Conservation (phyloP, 2,329 filamentous ascomycete genomes). For the Hypoxylon sp. region DNA sequence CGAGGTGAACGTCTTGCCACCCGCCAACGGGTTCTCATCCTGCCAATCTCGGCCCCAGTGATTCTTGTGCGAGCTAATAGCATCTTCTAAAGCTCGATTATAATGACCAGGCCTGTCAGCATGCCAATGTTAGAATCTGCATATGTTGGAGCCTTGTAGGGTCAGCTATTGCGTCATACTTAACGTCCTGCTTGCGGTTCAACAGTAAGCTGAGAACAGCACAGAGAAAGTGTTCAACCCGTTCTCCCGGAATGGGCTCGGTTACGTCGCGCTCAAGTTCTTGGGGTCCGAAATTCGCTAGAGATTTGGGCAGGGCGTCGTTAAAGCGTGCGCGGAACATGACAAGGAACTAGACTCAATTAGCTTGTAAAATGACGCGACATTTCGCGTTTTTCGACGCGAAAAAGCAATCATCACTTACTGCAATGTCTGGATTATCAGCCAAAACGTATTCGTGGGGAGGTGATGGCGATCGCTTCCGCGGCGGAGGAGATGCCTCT, state of each 20-base stretch:
- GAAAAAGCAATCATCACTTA: conserved; percentile 70
- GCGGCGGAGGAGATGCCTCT: conserved; percentile 75
- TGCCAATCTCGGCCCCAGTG: conserved; percentile 93
- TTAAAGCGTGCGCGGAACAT: conserved; percentile 97
- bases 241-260: conserved; percentile 83
- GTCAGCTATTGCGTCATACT: conserved; percentile 73
- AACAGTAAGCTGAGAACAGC: conserved; percentile 88
- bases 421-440: conserved; percentile 92
- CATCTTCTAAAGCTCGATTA: conserved; percentile 92
- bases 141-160: conserved; percentile 13
- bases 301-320: conserved; percentile 88
- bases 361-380: conserved; percentile 63
- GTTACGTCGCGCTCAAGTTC: conserved; percentile 91
- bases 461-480: conserved; percentile 88
- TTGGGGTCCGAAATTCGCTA: conserved; percentile 92
- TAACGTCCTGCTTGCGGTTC: conserved; percentile 98
- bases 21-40: conserved; percentile 84
- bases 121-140: conserved; percentile 44
- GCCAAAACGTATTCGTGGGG: conserved; percentile 91
- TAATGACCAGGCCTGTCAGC: conserved; percentile 86
- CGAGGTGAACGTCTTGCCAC: conserved; percentile 83
- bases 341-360: conserved; percentile 83
- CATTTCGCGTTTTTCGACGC: conserved; percentile 66
- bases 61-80: conserved; percentile 83
- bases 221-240: conserved; percentile 90